phyloP scores from a whole-genome alignment of 495 filamentous ascomycete species.

The Penicillium angulare region DNA sequence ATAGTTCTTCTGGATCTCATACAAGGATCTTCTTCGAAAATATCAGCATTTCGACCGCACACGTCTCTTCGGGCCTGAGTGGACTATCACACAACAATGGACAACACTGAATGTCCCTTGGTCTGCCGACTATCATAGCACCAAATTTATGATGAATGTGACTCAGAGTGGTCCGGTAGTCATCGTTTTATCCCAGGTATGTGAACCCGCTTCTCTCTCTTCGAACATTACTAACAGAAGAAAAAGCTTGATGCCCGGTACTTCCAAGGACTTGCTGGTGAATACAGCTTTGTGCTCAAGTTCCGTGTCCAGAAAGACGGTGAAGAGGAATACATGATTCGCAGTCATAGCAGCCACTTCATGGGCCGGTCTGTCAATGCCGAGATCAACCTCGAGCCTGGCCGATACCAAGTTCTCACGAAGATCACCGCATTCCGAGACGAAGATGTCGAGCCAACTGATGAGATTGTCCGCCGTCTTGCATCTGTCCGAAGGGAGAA shows the following conservation, averaged over 20 bases:
- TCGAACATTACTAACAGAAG: constrained; percentile 2
- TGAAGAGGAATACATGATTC: constrained; percentile 81
- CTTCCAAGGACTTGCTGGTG: constrained; percentile 78
- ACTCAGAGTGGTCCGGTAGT: constrained; percentile 67
- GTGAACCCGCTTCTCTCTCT: not conserved
- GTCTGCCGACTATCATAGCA: constrained; percentile 80
- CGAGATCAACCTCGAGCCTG: constrained; percentile 78
- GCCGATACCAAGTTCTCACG: constrained; percentile 75
- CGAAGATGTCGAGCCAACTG: constrained; percentile 51
- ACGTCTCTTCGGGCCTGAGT: constrained; percentile 79
- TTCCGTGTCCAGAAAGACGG: constrained; percentile 82
- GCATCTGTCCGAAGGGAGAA: constrained; percentile 71
- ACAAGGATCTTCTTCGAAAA: constrained; percentile 78
- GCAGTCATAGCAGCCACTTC: constrained; percentile 65
- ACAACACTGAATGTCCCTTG: constrained; percentile 81
- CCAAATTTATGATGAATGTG: constrained; percentile 73
- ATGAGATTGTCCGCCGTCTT: constrained; percentile 65
- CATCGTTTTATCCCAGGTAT: constrained; percentile 71
- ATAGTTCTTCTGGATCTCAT: constrained; percentile 68
- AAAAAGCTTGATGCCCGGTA: constrained; percentile 74
- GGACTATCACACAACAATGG: constrained; percentile 84
- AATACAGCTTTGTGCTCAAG: constrained; percentile 73
- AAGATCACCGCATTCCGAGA: constrained; percentile 70
- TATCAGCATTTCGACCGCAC: constrained; percentile 84
- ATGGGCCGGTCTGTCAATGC: constrained; percentile 78